phyloP scores from a whole-genome alignment of 495 filamentous ascomycete genomes.

The Ascobolus immersus region DNA sequence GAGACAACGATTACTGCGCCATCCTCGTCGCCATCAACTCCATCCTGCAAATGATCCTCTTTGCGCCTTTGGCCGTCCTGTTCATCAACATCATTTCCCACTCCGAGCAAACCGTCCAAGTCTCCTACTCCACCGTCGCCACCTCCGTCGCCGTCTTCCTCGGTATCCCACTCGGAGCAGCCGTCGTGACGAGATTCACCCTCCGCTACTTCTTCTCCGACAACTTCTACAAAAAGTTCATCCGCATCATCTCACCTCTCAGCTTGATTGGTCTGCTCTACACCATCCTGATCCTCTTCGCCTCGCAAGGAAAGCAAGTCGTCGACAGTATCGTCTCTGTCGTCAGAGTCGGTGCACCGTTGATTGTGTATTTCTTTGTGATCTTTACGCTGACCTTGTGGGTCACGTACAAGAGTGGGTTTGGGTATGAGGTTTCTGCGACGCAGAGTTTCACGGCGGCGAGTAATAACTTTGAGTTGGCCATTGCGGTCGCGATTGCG shows the following conservation, averaged over 20 bases:
- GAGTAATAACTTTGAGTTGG: slow-evolving; percentile 87
- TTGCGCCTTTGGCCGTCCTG: slow-evolving; percentile 52
- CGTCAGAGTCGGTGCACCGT: slow-evolving; percentile 49
- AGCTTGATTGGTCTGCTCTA: slow-evolving; percentile 65
- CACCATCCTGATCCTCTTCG: slow-evolving; percentile 68
- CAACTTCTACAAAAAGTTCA: slow-evolving; percentile 43
- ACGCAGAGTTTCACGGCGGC: slow-evolving; percentile 88
- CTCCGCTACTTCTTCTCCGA: slow-evolving; percentile 28
- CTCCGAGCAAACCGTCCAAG: slow-evolving; percentile 15
- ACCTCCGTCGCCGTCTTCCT: slow-evolving; percentile 63
- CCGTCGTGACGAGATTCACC: slow-evolving; percentile 37
- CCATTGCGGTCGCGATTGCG: slow-evolving; percentile 75
- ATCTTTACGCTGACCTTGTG: slow-evolving; percentile 45
- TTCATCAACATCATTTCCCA: slow-evolving; percentile 47
- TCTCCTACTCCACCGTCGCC: slow-evolving; percentile 47
- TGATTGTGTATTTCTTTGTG: slow-evolving; percentile 53
- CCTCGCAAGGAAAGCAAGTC: slow-evolving; percentile 51
- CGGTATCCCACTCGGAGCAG: slow-evolving; percentile 59
- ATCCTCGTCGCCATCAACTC: slow-evolving; percentile 79
- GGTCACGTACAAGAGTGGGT: slow-evolving; percentile 13
- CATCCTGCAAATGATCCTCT: slow-evolving; percentile 63
- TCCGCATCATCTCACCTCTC: slow-evolving; percentile 43
- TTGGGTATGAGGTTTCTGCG: slow-evolving; percentile 41
- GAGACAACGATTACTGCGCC: slow-evolving; percentile 65
- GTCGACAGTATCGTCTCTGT: slow-evolving; percentile 68